A percentile compares a stretch with the other conserved stretches of the same genome.
phyloP scores from a whole-genome alignment of 306 rosid genomes.

The Cicer pinnatifidum region DNA sequence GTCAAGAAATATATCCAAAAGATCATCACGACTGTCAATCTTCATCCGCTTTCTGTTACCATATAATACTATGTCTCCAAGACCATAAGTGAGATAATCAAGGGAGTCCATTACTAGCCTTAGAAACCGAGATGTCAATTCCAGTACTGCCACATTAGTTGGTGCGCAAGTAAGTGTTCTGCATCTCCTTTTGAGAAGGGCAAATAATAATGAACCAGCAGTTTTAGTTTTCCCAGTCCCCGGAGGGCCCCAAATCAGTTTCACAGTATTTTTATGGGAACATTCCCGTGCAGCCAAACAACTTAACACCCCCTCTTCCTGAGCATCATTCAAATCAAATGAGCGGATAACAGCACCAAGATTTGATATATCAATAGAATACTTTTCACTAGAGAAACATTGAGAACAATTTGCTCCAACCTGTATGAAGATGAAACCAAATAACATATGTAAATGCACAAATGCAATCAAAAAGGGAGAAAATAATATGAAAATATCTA shows the following conservation, averaged over 20 bases:
- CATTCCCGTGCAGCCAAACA: conserved; percentile 53
- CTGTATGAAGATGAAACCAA: conserved; percentile 40
- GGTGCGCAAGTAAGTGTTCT: conserved; percentile 60
- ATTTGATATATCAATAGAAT: conserved; percentile 40
- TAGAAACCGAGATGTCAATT: conserved; percentile 47
- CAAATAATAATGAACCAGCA: conserved; percentile 46
- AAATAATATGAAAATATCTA: conserved; percentile 6
- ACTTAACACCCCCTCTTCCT: conserved; percentile 51
- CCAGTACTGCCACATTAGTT: conserved; percentile 52
- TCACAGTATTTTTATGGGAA: conserved; percentile 44
- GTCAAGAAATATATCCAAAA: conserved; percentile 52
- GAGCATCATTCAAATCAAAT: conserved; percentile 49
- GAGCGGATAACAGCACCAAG: conserved; percentile 50
- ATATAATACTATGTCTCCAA: conserved; percentile 52
- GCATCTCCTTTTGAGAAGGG: conserved; percentile 47
- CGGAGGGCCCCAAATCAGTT: conserved; percentile 57
- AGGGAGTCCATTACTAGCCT: conserved; percentile 45
- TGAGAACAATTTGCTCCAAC: conserved; percentile 49
- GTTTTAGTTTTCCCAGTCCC: conserved; percentile 60
- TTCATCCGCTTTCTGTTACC: conserved; percentile 49
- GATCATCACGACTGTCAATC: conserved; percentile 45
- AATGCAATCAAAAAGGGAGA: conserved; percentile 6
- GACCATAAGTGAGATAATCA: conserved; percentile 49
- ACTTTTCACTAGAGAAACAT: conserved; percentile 47
- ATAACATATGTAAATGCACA: conserved; percentile 22